Conservation (phyloP, 768 basidiomycete species). For the Flagelloscypha sp. region DNA sequence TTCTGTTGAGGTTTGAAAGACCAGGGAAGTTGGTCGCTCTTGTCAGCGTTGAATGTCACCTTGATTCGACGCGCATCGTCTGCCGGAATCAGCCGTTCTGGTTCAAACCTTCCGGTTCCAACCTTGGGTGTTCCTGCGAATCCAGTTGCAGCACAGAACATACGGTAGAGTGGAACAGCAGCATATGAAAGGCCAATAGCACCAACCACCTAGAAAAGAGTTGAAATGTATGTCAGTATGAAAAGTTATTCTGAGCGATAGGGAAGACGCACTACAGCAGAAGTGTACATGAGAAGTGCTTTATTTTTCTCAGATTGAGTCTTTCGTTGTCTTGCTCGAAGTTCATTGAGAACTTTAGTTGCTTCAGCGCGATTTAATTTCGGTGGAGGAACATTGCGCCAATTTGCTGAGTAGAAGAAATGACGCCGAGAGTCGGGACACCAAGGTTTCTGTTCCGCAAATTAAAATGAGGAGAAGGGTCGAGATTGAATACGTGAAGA, state of each 20-base stretch:
- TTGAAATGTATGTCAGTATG: conserved; percentile 2
- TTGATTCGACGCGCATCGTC: conserved; percentile 69
- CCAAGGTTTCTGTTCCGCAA: too few relatives aligned
- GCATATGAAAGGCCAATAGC: conserved; percentile 90
- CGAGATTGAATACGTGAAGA: too few relatives aligned
- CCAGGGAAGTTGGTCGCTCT: conserved; percentile 87
- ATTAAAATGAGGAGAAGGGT: too few relatives aligned
- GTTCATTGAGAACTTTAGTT: too few relatives aligned
- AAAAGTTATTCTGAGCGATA: neutral
- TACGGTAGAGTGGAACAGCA: conserved; percentile 92
- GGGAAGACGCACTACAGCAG: conserved; percentile 58
- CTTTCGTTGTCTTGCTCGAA: too few relatives aligned
- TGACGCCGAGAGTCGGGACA: too few relatives aligned
- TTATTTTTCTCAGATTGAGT: too few relatives aligned
- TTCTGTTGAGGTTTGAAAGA: conserved; percentile 86
- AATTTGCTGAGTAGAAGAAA: too few relatives aligned
- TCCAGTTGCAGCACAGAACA: conserved; percentile 96
- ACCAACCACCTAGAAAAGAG: conserved; percentile 52
- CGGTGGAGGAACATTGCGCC: too few relatives aligned
- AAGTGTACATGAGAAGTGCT: conserved; percentile 74
- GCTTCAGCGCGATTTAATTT: too few relatives aligned
- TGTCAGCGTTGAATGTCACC: conserved; percentile 94
- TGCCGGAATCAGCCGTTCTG: conserved; percentile 76
- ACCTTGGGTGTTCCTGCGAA: conserved; percentile 94
- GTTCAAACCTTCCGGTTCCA: conserved; percentile 73